These are phyloP conservation scores for Solanum hybrid DNA, from an alignment of 305 asterid species.

Conservation along the genomic window DNA sequence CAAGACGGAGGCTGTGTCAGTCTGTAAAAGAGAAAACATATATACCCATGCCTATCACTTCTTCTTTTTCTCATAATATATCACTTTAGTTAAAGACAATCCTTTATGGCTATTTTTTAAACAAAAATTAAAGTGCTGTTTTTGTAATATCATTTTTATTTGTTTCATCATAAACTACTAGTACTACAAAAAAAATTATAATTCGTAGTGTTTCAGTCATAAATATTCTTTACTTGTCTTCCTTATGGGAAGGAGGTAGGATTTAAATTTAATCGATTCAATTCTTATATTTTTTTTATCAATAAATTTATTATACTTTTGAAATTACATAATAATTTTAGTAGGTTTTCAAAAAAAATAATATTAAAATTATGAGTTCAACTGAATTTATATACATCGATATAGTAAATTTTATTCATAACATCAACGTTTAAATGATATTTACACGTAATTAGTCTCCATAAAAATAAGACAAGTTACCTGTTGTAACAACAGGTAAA, in stretches of 20 bases:
- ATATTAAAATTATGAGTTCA: background rate
- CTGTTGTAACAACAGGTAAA: background rate
- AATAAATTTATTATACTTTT: background rate
- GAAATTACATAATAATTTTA: background rate
- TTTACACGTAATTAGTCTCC: background rate
- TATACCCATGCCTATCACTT: constrained; percentile 3
- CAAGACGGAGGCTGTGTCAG: constrained; percentile 91
- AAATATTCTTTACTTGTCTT: background rate
- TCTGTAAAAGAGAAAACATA: constrained; percentile 59
- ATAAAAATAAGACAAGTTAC: background rate
- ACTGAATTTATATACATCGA: background rate
- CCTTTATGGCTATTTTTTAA: background rate
- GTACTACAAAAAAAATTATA: background rate
- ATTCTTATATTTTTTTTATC: background rate
- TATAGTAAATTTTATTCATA: background rate
- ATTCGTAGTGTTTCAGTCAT: background rate
- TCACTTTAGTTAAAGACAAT: background rate
- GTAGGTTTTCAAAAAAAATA: background rate
- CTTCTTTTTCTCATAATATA: background rate
- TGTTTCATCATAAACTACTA: constrained; percentile 6
- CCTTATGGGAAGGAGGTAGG: background rate
- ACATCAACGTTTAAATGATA: background rate
- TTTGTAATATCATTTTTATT: background rate
- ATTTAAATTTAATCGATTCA: background rate
- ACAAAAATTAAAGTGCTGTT: background rate